A percentile compares a stretch with the other conserved stretches of the same genome.
phyloP scores from a whole-genome alignment of 2,329 filamentous ascomycete genomes.

The Ophiognomonia clavigignenti-juglandacearum region DNA sequence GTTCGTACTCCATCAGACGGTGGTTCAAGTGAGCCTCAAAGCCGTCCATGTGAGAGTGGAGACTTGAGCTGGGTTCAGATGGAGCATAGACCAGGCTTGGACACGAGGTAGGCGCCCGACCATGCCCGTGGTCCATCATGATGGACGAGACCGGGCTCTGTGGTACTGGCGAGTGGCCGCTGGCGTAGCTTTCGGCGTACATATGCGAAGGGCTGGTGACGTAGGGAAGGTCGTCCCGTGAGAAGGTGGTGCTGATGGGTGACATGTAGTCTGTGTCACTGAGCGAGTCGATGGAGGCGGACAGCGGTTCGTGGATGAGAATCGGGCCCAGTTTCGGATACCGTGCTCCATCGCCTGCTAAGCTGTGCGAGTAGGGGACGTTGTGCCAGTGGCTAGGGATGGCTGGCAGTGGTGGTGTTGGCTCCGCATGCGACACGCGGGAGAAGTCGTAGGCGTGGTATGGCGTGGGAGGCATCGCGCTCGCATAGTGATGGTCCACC shows the following conservation, averaged over 20 bases:
- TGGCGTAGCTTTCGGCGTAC: slow-evolving; percentile 49
- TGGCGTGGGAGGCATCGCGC: slow-evolving; percentile 38
- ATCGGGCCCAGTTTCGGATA: slow-evolving; percentile 38
- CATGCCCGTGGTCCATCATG: slow-evolving; percentile 42
- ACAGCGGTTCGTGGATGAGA: slow-evolving; percentile 38
- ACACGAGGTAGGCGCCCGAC: slow-evolving; percentile 52
- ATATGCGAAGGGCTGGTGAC: slow-evolving; percentile 51
- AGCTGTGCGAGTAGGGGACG: slow-evolving; percentile 41
- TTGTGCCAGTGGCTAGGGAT: slow-evolving; percentile 39
- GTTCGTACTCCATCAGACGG: slow-evolving; percentile 52
- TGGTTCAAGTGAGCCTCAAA: slow-evolving; percentile 52
- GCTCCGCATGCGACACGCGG: slow-evolving; percentile 44
- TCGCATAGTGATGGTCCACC: slow-evolving; percentile 30
- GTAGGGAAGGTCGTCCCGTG: slow-evolving; percentile 51
- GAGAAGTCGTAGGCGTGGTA: slow-evolving; percentile 43
- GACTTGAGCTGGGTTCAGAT: slow-evolving; percentile 56
- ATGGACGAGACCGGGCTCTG: slow-evolving; percentile 52
- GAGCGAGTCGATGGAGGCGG: slow-evolving; percentile 53
- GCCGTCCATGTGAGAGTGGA: slow-evolving; percentile 54
- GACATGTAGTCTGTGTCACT: slow-evolving; percentile 59
- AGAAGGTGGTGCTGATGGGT: slow-evolving; percentile 49
- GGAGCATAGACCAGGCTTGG: slow-evolving; percentile 57
- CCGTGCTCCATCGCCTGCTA: slow-evolving; percentile 35
- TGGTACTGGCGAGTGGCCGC: slow-evolving; percentile 47
- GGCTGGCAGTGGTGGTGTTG: slow-evolving; percentile 31